These are phyloP conservation scores for Populus tremula DNA, from an alignment of 345 rosid genomes.

Conservation along the genomic window DNA sequence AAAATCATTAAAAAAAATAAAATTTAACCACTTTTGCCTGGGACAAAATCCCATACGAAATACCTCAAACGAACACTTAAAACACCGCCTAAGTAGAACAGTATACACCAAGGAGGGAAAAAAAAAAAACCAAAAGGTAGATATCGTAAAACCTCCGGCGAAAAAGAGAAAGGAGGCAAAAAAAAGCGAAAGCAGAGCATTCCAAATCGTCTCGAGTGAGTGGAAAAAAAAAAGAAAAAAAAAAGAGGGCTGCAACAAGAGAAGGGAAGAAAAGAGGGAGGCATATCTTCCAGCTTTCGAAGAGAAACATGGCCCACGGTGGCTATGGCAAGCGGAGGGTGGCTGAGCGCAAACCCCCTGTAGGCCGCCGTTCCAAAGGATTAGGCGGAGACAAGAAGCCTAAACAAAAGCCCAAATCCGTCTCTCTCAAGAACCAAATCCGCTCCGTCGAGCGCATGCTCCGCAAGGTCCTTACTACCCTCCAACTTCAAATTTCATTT, in stretches of 20 bases:
- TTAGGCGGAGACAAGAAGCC: slow-evolving; percentile 73
- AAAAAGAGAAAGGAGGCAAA: neutral
- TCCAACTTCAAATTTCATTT: neutral
- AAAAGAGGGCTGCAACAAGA: neutral
- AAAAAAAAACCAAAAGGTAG: too few relatives aligned
- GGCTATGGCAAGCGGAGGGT: slow-evolving; percentile 77
- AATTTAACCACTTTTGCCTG: too few relatives aligned
- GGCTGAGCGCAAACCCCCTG: slow-evolving; percentile 50
- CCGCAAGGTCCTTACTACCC: slow-evolving; percentile 52
- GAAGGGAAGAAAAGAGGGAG: neutral
- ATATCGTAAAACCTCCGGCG: too few relatives aligned
- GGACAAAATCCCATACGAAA: too few relatives aligned
- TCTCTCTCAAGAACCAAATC: slow-evolving; percentile 88
- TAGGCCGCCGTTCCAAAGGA: slow-evolving; percentile 78
- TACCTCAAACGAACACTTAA: too few relatives aligned
- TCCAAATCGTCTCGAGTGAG: neutral
- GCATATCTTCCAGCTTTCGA: neutral
- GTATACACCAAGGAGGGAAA: too few relatives aligned
- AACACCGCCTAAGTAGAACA: too few relatives aligned
- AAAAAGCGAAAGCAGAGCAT: neutral
- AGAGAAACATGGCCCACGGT: slow-evolving; percentile 77
- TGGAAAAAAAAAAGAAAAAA: neutral
- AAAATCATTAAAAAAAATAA: too few relatives aligned
- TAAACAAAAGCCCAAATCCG: slow-evolving; percentile 63
- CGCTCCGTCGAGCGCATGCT: slow-evolving; percentile 96